Percentiles rank a stretch among this genome's conserved stretches.
These are phyloP conservation scores for Boletus subparvulus DNA, from an alignment of 768 basidiomycete genomes.

Conservation along the genomic window DNA sequence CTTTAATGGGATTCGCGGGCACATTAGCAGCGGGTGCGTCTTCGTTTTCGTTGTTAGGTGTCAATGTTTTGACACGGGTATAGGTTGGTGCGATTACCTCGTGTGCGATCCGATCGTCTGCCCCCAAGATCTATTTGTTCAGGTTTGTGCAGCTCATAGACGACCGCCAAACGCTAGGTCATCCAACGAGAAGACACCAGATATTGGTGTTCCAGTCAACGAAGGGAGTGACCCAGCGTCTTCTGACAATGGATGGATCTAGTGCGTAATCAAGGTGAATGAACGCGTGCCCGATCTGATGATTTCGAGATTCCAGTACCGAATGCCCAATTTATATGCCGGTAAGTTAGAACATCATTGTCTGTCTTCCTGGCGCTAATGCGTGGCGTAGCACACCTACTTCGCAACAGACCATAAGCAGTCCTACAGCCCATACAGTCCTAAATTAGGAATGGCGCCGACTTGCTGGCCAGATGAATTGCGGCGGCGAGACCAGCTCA, in stretches of 20 bases:
- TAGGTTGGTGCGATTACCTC: conserved; percentile 51
- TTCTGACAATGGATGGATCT: conserved; percentile 39
- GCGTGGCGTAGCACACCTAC: conserved; percentile 39
- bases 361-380: neutral
- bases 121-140: conserved; percentile 39
- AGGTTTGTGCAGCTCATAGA: conserved; percentile 29
- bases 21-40: conserved; percentile 40
- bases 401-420: conserved; percentile 54
- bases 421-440: conserved; percentile 31
- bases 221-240: conserved; percentile 44
- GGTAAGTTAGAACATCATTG: conserved; percentile 24
- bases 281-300: conserved; percentile 2
- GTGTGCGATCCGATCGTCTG: conserved; percentile 45
- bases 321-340: conserved; percentile 50
- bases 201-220: conserved; percentile 34
- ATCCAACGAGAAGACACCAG: conserved; percentile 7
- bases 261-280: conserved; percentile 33
- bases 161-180: neutral
- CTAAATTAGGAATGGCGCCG: conserved; percentile 12
- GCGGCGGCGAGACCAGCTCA: conserved; percentile 36
- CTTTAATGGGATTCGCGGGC: conserved; percentile 52
- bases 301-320: conserved; percentile 26
- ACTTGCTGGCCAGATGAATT: conserved; percentile 41
- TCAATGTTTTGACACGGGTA: neutral
- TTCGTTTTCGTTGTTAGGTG: neutral